Evolutionary conservation across 768 basidiomycete species (phyloP).

Genomic region (Xerocomellus intermedius): DNA sequence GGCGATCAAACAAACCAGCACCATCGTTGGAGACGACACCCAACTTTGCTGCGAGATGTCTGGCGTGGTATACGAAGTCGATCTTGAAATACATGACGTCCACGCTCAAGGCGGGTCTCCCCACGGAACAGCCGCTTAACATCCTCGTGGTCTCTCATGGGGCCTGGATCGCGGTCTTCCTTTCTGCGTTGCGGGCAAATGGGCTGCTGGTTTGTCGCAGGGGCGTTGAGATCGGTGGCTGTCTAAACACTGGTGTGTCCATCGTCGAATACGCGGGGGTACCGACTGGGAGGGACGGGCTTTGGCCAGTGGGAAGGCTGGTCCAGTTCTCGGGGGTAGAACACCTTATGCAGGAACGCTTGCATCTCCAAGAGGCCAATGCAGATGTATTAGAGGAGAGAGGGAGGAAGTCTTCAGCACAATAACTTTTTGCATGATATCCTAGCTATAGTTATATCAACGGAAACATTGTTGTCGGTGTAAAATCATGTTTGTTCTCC

Average conservation of each 20-base stretch:
- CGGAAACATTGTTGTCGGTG: neutral
- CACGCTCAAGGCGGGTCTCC: slow-evolving; percentile 16
- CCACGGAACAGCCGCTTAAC: slow-evolving; percentile 30
- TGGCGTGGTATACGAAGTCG: slow-evolving; percentile 59
- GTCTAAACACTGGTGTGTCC: slow-evolving; percentile 41
- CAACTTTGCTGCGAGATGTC: slow-evolving; percentile 47
- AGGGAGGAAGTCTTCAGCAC: neutral
- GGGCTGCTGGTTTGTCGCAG: slow-evolving; percentile 37
- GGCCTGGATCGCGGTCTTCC: slow-evolving; percentile 55
- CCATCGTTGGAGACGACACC: slow-evolving; percentile 28
- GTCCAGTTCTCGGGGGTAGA: slow-evolving; percentile 52
- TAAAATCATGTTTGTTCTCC: neutral
- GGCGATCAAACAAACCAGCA: slow-evolving; percentile 13
- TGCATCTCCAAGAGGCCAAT: slow-evolving; percentile 44
- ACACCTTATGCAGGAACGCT: slow-evolving; percentile 43
- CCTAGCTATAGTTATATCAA: slow-evolving; percentile 9
- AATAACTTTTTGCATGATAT: slow-evolving; percentile 7
- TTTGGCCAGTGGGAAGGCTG: slow-evolving; percentile 36
- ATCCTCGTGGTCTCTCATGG: slow-evolving; percentile 69
- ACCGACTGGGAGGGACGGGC: slow-evolving; percentile 16
- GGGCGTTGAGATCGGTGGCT: slow-evolving; percentile 27
- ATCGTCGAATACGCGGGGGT: slow-evolving; percentile 50
- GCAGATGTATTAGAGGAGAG: slow-evolving; percentile 42
- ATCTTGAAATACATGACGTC: slow-evolving; percentile 36
- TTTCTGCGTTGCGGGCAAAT: slow-evolving; percentile 46